These are phyloP conservation scores for Maudiozyma pseudohumilis DNA, from an alignment of 805 yeast species.

Conservation along the genomic window DNA sequence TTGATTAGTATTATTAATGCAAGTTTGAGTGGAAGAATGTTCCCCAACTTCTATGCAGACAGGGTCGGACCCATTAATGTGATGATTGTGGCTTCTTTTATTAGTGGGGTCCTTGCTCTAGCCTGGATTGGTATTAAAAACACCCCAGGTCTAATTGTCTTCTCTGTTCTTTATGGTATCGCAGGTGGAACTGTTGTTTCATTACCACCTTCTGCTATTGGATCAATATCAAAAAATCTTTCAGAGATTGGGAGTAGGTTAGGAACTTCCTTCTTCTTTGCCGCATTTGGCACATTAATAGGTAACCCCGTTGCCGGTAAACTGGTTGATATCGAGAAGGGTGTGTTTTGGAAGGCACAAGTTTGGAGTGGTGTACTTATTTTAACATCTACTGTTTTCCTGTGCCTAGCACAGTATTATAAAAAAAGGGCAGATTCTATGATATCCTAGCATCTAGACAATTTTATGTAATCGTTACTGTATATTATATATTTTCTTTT, in stretches of 20 bases:
- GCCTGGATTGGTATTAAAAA: not conserved
- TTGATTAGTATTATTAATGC: slow-evolving; percentile 1
- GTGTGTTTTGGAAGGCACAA: not conserved
- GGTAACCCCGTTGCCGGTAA: slow-evolving; percentile 1
- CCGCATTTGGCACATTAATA: not conserved
- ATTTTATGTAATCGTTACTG: too few species aligned
- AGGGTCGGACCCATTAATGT: not conserved
- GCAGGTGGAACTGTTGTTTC: slow-evolving; percentile 1
- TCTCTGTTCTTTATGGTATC: not conserved
- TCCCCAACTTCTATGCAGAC: not conserved
- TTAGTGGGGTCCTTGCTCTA: not conserved
- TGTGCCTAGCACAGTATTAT: not conserved
- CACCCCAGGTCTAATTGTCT: not conserved
- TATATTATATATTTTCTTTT: too few species aligned
- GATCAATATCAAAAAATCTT: not conserved
- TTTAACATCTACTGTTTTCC: not conserved
- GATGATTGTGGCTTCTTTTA: not conserved
- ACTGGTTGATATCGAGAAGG: not conserved
- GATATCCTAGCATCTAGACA: too few species aligned
- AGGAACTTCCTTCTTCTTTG: slow-evolving; percentile 1
- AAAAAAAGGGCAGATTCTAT: not conserved
- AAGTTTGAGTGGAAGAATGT: not conserved
- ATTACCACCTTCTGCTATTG: slow-evolving; percentile 1
- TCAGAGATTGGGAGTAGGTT: slow-evolving; percentile 1
- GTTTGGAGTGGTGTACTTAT: not conserved